Conservation (phyloP, 108 stramenopile genomes). For the Stephanodiscus triporus region DNA sequence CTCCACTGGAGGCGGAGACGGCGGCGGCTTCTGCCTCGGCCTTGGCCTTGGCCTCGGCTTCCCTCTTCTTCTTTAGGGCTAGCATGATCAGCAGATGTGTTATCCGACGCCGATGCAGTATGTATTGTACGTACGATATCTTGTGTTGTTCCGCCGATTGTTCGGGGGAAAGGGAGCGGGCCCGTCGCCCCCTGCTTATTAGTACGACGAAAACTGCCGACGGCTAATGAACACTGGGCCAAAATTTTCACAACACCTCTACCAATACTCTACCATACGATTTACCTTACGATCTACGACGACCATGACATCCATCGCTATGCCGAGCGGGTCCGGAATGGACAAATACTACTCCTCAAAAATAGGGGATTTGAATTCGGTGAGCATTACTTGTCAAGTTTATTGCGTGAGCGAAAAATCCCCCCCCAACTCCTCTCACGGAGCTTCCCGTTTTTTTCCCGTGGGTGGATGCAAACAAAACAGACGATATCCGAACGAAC, state of each 20-base stretch:
- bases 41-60: conserved; percentile 69
- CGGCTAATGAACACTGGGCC: background rate
- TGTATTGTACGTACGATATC: no score
- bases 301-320: conserved; percentile 27
- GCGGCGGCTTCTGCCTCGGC: conserved; percentile 57
- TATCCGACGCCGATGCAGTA: background rate
- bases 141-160: no score
- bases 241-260: no score
- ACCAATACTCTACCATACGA: background rate
- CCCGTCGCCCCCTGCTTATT: background rate
- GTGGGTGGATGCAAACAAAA: background rate
- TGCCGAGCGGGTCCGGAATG: conserved; percentile 56
- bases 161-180: background rate
- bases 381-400: conserved; percentile 24
- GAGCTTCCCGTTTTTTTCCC: background rate
- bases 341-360: conserved; percentile 80
- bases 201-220: conserved; percentile 5
- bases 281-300: no score
- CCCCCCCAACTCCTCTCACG: background rate
- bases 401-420: background rate
- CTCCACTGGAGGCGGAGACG: conserved; percentile 17
- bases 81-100: no score
- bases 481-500: conserved; percentile 77
- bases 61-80: conserved; percentile 90
- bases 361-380: conserved; percentile 72